Evolutionary conservation across 768 basidiomycete species (phyloP), one percentile per base, ranked within the genome.

Genomic region (Russula olivacea): DNA sequence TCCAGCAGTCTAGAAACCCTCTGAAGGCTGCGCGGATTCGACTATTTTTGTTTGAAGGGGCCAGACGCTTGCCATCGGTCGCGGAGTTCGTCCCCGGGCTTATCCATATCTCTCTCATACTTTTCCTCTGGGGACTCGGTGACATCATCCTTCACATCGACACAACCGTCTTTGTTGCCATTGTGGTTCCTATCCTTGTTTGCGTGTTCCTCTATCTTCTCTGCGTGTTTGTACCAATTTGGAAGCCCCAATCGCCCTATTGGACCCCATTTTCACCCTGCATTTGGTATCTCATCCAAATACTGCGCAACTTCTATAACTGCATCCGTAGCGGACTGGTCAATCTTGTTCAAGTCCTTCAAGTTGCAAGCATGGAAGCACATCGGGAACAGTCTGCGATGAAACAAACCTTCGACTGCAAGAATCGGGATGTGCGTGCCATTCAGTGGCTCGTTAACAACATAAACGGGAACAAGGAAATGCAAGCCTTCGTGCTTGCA

Each of bases 81-180:
- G 77, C 81, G 0, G 75, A 77, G 40, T 64, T 72, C 12, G 76
- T 82, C 36, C 80, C 2, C 8, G 71, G 76, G n/a, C 74, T 82
- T 17, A 74, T 83, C 21, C 81, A 83, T 59, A 68, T 79, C 5
- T 79, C 81, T 1, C 72, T 82, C 61, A 69, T 79, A 19, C 17
- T 19, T 43, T 43, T 43, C 41, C 2, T 43, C 41, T 43, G 41
- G 34, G 78, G 80, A 38, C 74, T 83, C 23, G 68, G 80, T 38
- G 74, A 76, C 21, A 79, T 81, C 64, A 70, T 81, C 21, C 68
- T 69, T 57, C 69, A 76, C 7, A 68, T 68, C 51, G 66, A 70
- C 45, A 38, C 2, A 3, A 32, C 28, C 3, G 61, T 70, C 17
- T 64, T 65, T 0, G 12, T 58, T 3, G 23, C 53, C 2, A 61